phyloP scores from a whole-genome alignment of 1,139 yeast genomes.

The Kluyveromyces sp. region DNA sequence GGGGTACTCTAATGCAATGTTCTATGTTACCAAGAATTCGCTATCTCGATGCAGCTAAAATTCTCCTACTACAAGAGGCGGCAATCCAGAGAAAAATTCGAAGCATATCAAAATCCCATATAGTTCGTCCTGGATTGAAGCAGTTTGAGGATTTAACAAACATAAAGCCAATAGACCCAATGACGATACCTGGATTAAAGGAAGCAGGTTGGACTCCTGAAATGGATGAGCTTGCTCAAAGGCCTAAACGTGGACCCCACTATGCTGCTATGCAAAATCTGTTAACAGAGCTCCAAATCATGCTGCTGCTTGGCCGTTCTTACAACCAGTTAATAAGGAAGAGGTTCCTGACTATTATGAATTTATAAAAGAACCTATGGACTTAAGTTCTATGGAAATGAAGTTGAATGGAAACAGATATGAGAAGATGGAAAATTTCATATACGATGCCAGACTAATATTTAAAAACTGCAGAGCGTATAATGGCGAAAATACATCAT shows the following conservation, averaged over 20 bases:
- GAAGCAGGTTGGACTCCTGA: slow-evolving; percentile 99
- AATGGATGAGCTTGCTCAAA: slow-evolving; percentile 93
- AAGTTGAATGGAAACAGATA: slow-evolving; percentile 89
- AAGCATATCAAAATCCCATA: slow-evolving; percentile 68
- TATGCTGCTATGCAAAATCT: slow-evolving; percentile 88
- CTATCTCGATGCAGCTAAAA: slow-evolving; percentile 82
- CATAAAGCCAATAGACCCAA: slow-evolving; percentile 55
- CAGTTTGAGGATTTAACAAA: slow-evolving; percentile 52
- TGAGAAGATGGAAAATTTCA: slow-evolving; percentile 81
- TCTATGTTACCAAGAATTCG: slow-evolving; percentile 83
- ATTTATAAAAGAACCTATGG: slow-evolving; percentile 98
- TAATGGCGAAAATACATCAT: slow-evolving; percentile 84
- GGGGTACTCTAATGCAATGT: slow-evolving; percentile 98
- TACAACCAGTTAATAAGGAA: slow-evolving; percentile 83
- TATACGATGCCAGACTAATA: slow-evolving; percentile 78
- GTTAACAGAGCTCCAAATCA: slow-evolving; percentile 85
- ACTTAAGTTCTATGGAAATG: slow-evolving; percentile 88
- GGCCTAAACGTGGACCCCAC: slow-evolving; percentile 93
- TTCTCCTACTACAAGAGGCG: slow-evolving; percentile 79
- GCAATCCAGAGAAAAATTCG: slow-evolving; percentile 82
- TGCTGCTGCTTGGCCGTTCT: slow-evolving; percentile 99
- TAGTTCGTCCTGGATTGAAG: slow-evolving; percentile 74
- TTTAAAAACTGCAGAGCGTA: slow-evolving; percentile 87
- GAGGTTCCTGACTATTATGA: slow-evolving; percentile 97
- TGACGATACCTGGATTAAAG: slow-evolving; percentile 74